Conservation (phyloP, 768 basidiomycete species). For the Holtermannia corniformis region DNA sequence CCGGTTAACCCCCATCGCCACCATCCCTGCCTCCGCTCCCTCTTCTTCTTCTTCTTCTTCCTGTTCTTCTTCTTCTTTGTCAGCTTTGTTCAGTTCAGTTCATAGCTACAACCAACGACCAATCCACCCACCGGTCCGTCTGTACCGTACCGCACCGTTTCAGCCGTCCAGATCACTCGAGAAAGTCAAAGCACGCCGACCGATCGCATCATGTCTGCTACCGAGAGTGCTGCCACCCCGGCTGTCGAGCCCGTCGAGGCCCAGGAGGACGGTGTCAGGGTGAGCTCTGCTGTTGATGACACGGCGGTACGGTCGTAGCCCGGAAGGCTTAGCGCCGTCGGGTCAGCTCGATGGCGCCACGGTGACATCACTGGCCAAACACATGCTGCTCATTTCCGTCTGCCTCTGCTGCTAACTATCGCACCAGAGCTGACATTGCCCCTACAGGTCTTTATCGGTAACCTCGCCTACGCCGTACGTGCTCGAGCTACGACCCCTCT, state of each 20-base stretch:
- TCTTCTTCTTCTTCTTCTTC: neutral
- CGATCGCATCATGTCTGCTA: neutral
- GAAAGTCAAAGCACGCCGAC: neutral
- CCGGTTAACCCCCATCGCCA: too few species aligned
- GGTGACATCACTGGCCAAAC: too few species aligned
- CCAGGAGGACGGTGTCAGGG: conserved; percentile 9
- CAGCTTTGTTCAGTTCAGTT: neutral
- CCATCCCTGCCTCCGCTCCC: too few species aligned
- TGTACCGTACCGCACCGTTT: neutral
- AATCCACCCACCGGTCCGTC: neutral
- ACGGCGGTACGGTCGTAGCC: too few species aligned
- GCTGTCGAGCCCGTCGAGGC: neutral
- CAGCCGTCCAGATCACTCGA: neutral
- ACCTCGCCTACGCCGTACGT: conserved; percentile 33
- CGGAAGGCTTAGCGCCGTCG: too few species aligned
- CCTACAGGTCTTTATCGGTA: conserved; percentile 41
- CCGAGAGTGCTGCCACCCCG: neutral
- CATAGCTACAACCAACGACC: neutral
- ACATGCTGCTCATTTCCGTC: too few species aligned
- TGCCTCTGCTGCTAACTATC: too few species aligned
- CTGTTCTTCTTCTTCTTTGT: neutral
- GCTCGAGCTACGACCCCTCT: neutral
- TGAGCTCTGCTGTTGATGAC: neutral
- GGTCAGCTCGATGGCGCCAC: too few species aligned
- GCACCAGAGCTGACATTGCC: too few species aligned